Evolutionary conservation across 2,329 filamentous ascomycete species (phyloP).

Genomic region (Neonectria sp.): DNA sequence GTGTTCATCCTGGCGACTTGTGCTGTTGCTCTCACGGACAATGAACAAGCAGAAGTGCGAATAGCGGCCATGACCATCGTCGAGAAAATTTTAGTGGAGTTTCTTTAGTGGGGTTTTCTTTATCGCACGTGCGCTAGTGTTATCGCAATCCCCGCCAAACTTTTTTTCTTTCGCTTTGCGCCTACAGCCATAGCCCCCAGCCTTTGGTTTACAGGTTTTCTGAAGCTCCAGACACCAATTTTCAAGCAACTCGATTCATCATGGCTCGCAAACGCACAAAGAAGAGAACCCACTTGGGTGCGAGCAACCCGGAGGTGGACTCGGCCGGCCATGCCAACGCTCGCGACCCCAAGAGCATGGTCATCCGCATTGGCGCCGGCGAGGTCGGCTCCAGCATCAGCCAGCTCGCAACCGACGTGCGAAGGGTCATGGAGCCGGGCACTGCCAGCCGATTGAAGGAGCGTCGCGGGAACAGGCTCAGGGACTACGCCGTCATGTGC

Average conservation of each 20-base stretch:
- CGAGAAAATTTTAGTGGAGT: conserved; percentile 53
- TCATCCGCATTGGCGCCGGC: conserved; percentile 95
- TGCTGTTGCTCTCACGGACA: background rate
- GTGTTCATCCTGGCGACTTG: conserved; percentile 52
- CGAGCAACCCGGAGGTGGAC: conserved; percentile 71
- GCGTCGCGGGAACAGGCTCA: conserved; percentile 87
- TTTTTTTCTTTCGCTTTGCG: conserved; percentile 52
- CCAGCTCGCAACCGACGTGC: conserved; percentile 92
- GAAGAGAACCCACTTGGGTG: conserved; percentile 88
- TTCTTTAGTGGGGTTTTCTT: conserved; percentile 26
- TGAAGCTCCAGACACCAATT: conserved; percentile 33
- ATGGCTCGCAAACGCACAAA: conserved; percentile 90
- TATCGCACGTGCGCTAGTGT: conserved; percentile 52
- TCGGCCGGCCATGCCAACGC: conserved; percentile 73
- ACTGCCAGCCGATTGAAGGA: conserved; percentile 93
- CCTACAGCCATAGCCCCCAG: conserved; percentile 39
- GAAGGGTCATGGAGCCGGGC: conserved; percentile 94
- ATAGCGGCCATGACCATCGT: conserved; percentile 14
- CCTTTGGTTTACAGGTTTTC: conserved; percentile 22
- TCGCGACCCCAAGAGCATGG: conserved; percentile 93
- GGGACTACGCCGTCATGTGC: conserved; percentile 96
- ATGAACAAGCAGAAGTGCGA: conserved; percentile 9
- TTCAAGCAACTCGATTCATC: conserved; percentile 41
- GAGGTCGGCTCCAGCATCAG: conserved; percentile 93
- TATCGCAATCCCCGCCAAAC: conserved; percentile 53